A percentile compares a stretch with the other conserved stretches of the same genome.
These are phyloP conservation scores for Coccomyxa subellipsoidea DNA, from an alignment of 163 green algal species.

Conservation along the genomic window DNA sequence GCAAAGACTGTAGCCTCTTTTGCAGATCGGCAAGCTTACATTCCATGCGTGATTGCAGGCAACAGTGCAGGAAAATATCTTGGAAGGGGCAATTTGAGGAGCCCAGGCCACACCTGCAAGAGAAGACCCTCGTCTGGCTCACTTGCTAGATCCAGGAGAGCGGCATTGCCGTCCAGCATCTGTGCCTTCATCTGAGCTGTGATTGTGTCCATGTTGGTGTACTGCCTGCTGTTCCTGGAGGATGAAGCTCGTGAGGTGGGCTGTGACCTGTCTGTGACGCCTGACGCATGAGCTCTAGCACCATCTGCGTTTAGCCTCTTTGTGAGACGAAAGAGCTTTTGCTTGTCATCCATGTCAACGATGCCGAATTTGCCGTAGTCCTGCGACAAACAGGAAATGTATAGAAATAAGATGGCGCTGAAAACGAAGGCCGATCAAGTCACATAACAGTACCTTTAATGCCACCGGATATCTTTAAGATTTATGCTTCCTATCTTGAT, in stretches of 20 bases:
- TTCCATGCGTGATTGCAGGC: too few species aligned
- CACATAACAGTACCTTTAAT: not conserved
- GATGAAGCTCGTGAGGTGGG: not conserved
- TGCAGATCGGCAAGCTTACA: too few species aligned
- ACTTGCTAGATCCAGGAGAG: conserved; percentile 22
- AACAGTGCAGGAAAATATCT: not conserved
- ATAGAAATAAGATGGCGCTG: not conserved
- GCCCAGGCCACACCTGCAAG: not conserved
- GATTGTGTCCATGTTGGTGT: not conserved
- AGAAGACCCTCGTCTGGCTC: conserved; percentile 5
- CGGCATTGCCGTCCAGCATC: conserved; percentile 5
- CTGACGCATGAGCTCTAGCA: conserved; percentile 10
- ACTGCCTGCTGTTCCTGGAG: not conserved
- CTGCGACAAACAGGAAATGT: not conserved
- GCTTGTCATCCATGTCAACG: conserved; percentile 60
- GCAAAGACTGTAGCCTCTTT: too few species aligned
- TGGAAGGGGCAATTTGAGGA: not conserved
- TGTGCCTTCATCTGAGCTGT: not conserved
- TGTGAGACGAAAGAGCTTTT: conserved; percentile 65
- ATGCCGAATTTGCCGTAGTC: conserved; percentile 71
- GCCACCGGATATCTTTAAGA: too few species aligned
- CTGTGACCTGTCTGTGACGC: not conserved
- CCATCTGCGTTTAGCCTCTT: conserved; percentile 33
- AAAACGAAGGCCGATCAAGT: too few species aligned
- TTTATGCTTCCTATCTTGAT: too few species aligned